Evolutionary conservation across 345 rosid species (phyloP).

Genomic region (Brassica nigra): DNA sequence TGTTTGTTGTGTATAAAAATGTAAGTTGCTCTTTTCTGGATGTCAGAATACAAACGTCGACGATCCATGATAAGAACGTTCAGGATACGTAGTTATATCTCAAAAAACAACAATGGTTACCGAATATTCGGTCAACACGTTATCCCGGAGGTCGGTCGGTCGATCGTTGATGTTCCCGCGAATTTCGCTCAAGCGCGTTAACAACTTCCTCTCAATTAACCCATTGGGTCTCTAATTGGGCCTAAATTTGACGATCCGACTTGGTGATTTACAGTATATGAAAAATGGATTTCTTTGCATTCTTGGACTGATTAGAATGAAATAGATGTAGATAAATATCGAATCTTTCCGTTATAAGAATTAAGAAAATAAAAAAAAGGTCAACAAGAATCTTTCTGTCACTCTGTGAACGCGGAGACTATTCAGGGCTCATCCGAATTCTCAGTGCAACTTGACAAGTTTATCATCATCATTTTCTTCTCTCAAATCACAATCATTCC

Average conservation of each 20-base stretch:
- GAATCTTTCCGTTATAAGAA: background rate
- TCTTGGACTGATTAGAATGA: background rate
- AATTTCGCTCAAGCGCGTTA: background rate
- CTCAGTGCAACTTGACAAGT: slow-evolving; percentile 16
- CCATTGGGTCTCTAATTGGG: background rate
- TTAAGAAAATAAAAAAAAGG: background rate
- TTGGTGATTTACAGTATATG: background rate
- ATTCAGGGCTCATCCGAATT: slow-evolving; percentile 18
- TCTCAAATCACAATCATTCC: background rate
- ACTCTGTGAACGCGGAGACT: slow-evolving; percentile 11
- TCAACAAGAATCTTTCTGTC: slow-evolving; percentile 16
- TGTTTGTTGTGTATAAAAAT: no score
- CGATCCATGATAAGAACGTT: background rate
- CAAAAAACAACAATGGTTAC: no score
- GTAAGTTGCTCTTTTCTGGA: background rate
- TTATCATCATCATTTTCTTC: background rate
- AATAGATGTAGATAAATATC: background rate
- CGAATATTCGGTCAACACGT: no score
- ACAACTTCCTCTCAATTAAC: background rate
- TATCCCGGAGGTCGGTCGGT: no score
- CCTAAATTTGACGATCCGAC: background rate
- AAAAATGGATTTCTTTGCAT: background rate
- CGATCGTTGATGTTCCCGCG: background rate
- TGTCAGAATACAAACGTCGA: background rate
- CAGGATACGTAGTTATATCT: no score